phyloP scores from a whole-genome alignment of 208 protist genomes.

The Leishmania major region DNA sequence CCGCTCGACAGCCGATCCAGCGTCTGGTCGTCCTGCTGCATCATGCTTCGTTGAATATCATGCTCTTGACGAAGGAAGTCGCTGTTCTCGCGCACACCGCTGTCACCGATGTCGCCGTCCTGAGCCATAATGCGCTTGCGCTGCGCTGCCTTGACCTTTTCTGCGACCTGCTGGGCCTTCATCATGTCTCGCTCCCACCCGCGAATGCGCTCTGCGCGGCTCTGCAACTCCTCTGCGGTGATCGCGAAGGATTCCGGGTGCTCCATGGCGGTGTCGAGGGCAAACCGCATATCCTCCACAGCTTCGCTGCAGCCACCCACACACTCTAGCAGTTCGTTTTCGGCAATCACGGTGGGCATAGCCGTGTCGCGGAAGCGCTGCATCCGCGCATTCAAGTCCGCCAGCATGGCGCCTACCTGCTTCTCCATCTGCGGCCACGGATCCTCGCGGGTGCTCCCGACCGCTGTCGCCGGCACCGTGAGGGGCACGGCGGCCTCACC shows the following conservation, averaged over 20 bases:
- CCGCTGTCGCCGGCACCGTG: conserved; percentile 2
- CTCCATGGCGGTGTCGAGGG: conserved; percentile 76
- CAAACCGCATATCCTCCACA: conserved; percentile 82
- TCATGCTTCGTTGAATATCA: conserved; percentile 55
- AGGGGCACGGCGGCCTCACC: conserved; percentile 4
- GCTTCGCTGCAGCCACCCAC: conserved; percentile 65
- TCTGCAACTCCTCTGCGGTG: conserved; percentile 71
- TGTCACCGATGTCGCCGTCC: conserved; percentile 20
- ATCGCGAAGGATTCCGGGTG: conserved; percentile 81
- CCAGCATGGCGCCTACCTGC: conserved; percentile 72
- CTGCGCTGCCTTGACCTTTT: conserved; percentile 51
- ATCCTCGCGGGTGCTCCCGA: conserved; percentile 49
- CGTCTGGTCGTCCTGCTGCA: conserved; percentile 72
- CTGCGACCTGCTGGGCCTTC: conserved; percentile 59
- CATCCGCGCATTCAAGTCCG: conserved; percentile 59
- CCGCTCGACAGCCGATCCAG: conserved; percentile 72
- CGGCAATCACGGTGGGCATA: conserved; percentile 62
- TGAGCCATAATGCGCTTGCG: conserved; percentile 38
- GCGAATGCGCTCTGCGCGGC: conserved; percentile 61
- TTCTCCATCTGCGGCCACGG: conserved; percentile 86
- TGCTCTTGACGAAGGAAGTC: conserved; percentile 75
- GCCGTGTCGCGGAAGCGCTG: conserved; percentile 53
- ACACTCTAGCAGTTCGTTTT: conserved; percentile 71
- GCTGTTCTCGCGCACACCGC: conserved; percentile 49
- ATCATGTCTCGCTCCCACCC: conserved; percentile 78